Evolutionary conservation across 2,329 filamentous ascomycete species (phyloP).

Genomic region (Triangularia verruculosa): DNA sequence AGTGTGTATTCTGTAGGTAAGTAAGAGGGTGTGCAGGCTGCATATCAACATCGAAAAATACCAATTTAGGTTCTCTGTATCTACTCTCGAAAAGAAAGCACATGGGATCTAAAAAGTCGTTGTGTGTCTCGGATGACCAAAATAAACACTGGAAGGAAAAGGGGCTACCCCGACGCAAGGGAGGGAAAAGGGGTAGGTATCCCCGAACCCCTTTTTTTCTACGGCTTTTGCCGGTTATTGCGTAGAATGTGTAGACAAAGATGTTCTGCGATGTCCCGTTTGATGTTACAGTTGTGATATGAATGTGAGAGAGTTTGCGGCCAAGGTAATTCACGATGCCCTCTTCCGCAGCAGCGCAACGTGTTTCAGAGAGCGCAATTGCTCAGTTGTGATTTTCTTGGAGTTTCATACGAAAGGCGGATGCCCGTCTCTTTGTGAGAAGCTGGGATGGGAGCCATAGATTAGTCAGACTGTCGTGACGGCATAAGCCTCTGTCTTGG

Average conservation of each 20-base stretch:
- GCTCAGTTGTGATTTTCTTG: background rate
- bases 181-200: background rate
- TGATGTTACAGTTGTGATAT: background rate
- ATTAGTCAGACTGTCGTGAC: background rate
- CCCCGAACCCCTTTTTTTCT: background rate
- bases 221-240: background rate
- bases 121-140: background rate
- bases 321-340: background rate
- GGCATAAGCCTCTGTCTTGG: constrained; percentile 1
- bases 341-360: background rate
- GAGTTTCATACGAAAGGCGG: background rate
- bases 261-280: background rate
- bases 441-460: background rate
- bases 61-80: too few species aligned
- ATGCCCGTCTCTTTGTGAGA: background rate
- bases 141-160: background rate
- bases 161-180: background rate
- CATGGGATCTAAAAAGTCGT: background rate
- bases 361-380: background rate
- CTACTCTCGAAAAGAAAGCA: background rate
- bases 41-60: background rate
- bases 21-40: background rate
- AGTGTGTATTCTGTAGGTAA: background rate
- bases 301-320: background rate
- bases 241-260: background rate